Evolutionary conservation across 768 basidiomycete genomes (phyloP).

Genomic region (Lepiota brunneoincarnata): DNA sequence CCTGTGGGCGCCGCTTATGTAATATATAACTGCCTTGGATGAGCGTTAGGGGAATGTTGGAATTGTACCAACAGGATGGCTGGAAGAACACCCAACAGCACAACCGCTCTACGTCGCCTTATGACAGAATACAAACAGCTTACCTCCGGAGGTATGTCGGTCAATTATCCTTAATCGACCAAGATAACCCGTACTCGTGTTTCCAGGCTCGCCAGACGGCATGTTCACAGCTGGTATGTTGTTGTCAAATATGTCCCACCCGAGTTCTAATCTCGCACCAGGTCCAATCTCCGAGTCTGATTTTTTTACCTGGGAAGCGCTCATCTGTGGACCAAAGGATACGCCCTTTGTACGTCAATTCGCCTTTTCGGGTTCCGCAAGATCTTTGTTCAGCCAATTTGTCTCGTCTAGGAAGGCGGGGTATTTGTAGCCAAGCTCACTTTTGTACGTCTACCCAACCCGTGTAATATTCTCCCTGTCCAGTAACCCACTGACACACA

Average conservation of each 20-base stretch:
- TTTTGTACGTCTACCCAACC: constrained; percentile 66
- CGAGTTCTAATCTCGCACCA: constrained; percentile 24
- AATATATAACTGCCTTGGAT: not conserved
- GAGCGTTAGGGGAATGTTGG: not conserved
- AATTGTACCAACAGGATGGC: constrained; percentile 26
- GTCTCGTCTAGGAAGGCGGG: constrained; percentile 76
- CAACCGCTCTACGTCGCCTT: constrained; percentile 79
- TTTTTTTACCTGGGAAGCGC: constrained; percentile 95
- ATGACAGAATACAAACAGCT: constrained; percentile 94
- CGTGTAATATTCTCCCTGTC: not conserved
- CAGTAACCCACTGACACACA: constrained; percentile 4
- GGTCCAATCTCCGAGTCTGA: constrained; percentile 90
- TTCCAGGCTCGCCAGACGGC: constrained; percentile 78
- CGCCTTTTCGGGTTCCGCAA: not conserved
- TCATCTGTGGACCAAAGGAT: constrained; percentile 91
- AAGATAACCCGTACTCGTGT: not conserved
- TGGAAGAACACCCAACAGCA: constrained; percentile 48
- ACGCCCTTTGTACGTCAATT: constrained; percentile 78
- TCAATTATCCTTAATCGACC: not conserved
- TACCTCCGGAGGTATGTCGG: constrained; percentile 63
- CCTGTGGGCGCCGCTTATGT: constrained; percentile 3
- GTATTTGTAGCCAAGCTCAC: constrained; percentile 89
- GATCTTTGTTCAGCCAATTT: not conserved
- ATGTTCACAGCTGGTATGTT: constrained; percentile 89
- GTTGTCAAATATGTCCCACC: constrained; percentile 11